Evolutionary conservation across 768 basidiomycete species (phyloP).

Genomic region (Boletus sp.): DNA sequence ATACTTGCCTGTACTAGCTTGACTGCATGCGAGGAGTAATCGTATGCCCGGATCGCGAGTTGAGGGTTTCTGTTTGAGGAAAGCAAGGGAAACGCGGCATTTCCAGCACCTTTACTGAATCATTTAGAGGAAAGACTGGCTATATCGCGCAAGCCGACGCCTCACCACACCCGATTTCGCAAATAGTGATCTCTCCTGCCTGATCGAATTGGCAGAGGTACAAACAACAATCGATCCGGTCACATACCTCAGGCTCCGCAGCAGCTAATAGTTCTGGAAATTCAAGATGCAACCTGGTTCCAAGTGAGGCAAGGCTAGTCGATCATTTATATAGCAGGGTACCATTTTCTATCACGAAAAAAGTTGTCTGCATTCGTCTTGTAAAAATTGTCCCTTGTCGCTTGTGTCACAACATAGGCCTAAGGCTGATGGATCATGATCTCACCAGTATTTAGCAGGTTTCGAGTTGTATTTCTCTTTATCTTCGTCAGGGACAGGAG

Average conservation of each 20-base stretch:
- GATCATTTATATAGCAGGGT: background rate
- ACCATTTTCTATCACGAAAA: conserved; percentile 94
- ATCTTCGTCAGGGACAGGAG: conserved; percentile 74
- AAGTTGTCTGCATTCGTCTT: conserved; percentile 82
- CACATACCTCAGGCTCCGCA: conserved; percentile 59
- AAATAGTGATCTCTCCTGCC: conserved; percentile 76
- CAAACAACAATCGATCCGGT: background rate
- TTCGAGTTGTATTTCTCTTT: conserved; percentile 70
- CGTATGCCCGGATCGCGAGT: conserved; percentile 76
- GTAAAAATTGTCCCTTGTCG: conserved; percentile 89
- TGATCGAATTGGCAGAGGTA: conserved; percentile 30
- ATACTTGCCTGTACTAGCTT: conserved; percentile 77
- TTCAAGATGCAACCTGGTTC: conserved; percentile 80
- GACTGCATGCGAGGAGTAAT: conserved; percentile 88
- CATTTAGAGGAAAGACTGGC: background rate
- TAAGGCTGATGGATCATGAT: conserved; percentile 25
- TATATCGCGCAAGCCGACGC: background rate
- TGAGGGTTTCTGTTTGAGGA: conserved; percentile 79
- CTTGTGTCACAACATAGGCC: conserved; percentile 21
- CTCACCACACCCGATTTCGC: conserved; percentile 90
- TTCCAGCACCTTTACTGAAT: conserved; percentile 74
- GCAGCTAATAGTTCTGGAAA: conserved; percentile 84
- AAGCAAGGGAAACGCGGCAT: conserved; percentile 87
- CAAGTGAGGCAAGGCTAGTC: background rate
- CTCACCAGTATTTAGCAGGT: conserved; percentile 71